Percentiles rank a stretch among this genome's conserved stretches.
Evolutionary conservation across 2,329 filamentous ascomycete species (phyloP).

Genomic region (Hirsutella minnesotensis): DNA sequence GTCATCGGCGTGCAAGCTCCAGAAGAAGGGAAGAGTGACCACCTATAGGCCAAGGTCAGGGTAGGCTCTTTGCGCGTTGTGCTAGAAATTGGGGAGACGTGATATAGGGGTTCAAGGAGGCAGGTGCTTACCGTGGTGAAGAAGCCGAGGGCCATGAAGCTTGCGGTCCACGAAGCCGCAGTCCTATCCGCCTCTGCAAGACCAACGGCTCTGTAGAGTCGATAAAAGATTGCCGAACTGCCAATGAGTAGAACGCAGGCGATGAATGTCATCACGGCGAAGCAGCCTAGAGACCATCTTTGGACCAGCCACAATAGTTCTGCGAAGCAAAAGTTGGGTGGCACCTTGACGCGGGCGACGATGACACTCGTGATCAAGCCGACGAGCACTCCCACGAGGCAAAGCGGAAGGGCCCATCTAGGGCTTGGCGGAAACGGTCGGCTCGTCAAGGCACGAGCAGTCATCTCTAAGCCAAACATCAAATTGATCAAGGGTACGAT

Average conservation of each 20-base stretch:
- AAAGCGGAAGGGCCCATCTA: constrained; percentile 48
- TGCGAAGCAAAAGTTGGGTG: constrained; percentile 52
- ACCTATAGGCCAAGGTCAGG: constrained; percentile 30
- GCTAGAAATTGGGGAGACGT: background rate
- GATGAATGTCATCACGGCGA: constrained; percentile 40
- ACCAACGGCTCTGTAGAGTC: constrained; percentile 39
- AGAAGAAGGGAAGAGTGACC: constrained; percentile 53
- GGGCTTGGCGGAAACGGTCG: constrained; percentile 45
- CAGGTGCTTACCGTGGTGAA: constrained; percentile 45
- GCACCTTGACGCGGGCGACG: constrained; percentile 41
- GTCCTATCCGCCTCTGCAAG: constrained; percentile 49
- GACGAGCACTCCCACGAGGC: constrained; percentile 36
- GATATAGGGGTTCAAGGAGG: too few species aligned
- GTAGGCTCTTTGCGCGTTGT: background rate
- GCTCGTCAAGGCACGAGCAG: constrained; percentile 40
- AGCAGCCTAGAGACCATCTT: constrained; percentile 44
- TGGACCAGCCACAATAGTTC: constrained; percentile 57
- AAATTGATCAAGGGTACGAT: constrained; percentile 54
- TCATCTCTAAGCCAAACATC: constrained; percentile 51
- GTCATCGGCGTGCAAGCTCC: constrained; percentile 36
- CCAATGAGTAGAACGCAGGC: constrained; percentile 37
- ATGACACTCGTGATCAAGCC: constrained; percentile 45
- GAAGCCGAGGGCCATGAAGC: constrained; percentile 47
- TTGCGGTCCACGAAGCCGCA: constrained; percentile 57
- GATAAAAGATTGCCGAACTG: constrained; percentile 42